These are phyloP conservation scores for Penicillium fimorum DNA, from an alignment of 495 filamentous ascomycete genomes.

Conservation along the genomic window DNA sequence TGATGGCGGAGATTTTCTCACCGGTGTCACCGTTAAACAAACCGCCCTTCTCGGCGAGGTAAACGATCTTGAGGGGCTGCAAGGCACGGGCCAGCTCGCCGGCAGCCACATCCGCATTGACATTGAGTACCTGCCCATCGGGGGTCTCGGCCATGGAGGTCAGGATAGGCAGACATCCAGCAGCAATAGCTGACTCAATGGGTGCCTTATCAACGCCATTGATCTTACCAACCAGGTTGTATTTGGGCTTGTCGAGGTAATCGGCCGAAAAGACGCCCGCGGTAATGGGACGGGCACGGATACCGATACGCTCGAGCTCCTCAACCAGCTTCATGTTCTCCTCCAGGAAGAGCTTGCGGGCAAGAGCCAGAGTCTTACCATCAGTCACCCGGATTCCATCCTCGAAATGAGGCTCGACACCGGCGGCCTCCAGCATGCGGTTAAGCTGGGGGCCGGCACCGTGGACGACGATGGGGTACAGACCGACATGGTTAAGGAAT, in stretches of 20 bases:
- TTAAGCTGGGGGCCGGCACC: conserved; percentile 96
- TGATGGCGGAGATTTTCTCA: conserved; percentile 96
- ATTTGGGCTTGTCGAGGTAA: conserved; percentile 92
- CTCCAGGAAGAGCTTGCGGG: conserved; percentile 86
- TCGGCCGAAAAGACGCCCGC: conserved; percentile 93
- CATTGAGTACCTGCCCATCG: conserved; percentile 93
- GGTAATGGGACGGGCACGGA: conserved; percentile 87
- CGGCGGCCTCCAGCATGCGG: conserved; percentile 84
- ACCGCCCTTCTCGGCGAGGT: conserved; percentile 96
- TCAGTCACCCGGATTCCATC: conserved; percentile 96
- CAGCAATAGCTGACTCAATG: conserved; percentile 88
- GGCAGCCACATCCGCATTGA: conserved; percentile 96
- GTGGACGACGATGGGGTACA: conserved; percentile 95
- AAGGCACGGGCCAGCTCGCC: conserved; percentile 86
- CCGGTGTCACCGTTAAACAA: conserved; percentile 90
- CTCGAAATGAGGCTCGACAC: conserved; percentile 93
- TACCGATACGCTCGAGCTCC: conserved; percentile 85
- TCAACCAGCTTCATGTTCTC: conserved; percentile 96
- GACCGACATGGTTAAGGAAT: conserved; percentile 92
- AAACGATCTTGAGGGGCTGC: conserved; percentile 96
- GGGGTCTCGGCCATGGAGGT: conserved; percentile 95
- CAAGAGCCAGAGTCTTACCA: conserved; percentile 88
- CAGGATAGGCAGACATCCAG: conserved; percentile 89
- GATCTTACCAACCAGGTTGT: conserved; percentile 93
- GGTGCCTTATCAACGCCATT: conserved; percentile 87